Base-by-base conservation (phyloP, 2,329 filamentous ascomycete species). In the Pezicula carpinea region DNA sequence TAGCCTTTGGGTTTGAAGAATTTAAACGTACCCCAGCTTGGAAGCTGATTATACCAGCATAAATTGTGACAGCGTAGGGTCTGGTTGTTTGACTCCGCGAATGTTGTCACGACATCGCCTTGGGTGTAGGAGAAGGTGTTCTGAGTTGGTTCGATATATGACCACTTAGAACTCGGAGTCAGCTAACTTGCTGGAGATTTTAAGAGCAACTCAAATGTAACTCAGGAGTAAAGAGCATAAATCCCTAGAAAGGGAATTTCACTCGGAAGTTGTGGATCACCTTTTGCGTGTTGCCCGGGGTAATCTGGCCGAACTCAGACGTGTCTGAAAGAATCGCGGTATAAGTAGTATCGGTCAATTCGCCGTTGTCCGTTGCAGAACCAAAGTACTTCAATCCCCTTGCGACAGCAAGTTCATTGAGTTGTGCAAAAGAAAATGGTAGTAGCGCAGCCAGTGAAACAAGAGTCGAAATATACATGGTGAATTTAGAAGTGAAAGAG, bases 271-370 rank as follows among this genome's bases (percentile, higher is more conserved):
- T n/a, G n/a, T n/a, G 73, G 70, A 49, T 80, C 70, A 81, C 81
- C 87, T 70, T 79, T 62, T 81, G 76, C 3, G 74, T 73, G 59
- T 87, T 87, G 41, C 76, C 79, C 0, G 81, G 79, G 0, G 82
- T 85, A 21, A 84, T 72, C 61, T 82, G 76, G 14, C 82, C 83
- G 55, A 86, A 86, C 57, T 84, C 77, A 36, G 68, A 66, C 6
- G 59, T 66, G 60, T 82, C 68, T 49, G 71, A 72, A 38, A 83
- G 68, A 51, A 84, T 77, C 17, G 67, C 61, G 17, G 73, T 65
- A 61, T 86, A 87, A 22, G 70, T 57, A 11, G 67, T 59, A 63
- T 59, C 54, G 4, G 67, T 69, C 22, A 79, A 61, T 53, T 79
- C 74, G 3, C 63, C 57, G 3, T 74, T 76, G 60, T 85, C 79